phyloP scores from a whole-genome alignment of 2,329 filamentous ascomycete genomes.

The Xylaria sp. region DNA sequence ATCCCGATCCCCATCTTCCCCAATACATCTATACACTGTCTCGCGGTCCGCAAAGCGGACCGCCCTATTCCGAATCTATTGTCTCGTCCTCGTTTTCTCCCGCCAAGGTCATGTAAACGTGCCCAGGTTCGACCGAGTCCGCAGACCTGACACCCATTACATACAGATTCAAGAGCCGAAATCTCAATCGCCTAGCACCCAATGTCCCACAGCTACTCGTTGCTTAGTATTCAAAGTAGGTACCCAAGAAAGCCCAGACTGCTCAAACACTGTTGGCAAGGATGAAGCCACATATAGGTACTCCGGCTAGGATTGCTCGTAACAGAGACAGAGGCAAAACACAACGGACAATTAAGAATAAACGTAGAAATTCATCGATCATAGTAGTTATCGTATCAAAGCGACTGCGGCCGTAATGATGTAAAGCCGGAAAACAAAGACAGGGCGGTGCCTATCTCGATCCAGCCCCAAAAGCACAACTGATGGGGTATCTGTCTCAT shows the following conservation, averaged over 20 bases:
- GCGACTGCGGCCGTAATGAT: conserved; percentile 15
- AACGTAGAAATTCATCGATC: conserved; percentile 27
- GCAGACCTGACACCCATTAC: conserved; percentile 18
- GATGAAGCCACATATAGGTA: conserved; percentile 14
- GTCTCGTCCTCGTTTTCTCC: conserved; percentile 15
- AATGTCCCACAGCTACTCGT: conserved; percentile 12
- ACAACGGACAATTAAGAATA: conserved; percentile 29
- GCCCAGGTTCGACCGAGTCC: conserved; percentile 21
- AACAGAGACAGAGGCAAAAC: conserved; percentile 14
- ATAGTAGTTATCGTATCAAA: conserved; percentile 22
- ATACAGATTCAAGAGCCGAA: conserved; percentile 18
- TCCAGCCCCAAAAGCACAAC: conserved; percentile 24
- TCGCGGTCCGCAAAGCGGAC: conserved; percentile 1
- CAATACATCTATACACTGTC: conserved; percentile 24
- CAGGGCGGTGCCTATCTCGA: conserved; percentile 2
- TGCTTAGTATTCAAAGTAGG: conserved; percentile 24
- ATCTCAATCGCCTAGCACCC: conserved; percentile 11
- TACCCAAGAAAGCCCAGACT: conserved; percentile 23
- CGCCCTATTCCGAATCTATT: conserved; percentile 20
- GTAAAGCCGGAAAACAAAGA: conserved; percentile 11
- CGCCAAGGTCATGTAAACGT: conserved; percentile 28
- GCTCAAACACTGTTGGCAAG: conserved; percentile 20
- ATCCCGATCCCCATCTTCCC: background rate
- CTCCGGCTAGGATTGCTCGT: conserved; percentile 9
- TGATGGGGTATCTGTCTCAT: conserved; percentile 36